Percentiles rank a stretch among this genome's conserved stretches.
Conservation (phyloP, 441 rosid genomes). For the Dalechampia spathulata region DNA sequence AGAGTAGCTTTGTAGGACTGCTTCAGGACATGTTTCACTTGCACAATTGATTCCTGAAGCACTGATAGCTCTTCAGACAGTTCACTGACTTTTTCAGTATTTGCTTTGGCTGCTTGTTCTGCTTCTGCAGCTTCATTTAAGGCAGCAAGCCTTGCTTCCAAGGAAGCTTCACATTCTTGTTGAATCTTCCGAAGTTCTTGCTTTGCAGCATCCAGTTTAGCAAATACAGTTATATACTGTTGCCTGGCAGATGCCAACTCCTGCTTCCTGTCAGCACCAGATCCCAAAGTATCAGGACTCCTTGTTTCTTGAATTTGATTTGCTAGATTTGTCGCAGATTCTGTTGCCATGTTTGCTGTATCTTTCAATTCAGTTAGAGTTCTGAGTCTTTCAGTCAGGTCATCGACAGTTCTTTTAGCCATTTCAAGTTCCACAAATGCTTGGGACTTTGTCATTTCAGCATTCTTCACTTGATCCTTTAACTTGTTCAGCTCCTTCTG, state of each 20-base stretch:
- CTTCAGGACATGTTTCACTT: constrained; percentile 57
- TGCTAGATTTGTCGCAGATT: constrained; percentile 50
- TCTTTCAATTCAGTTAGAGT: constrained; percentile 53
- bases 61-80: constrained; percentile 61
- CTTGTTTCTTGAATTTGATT: constrained; percentile 49
- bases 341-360: constrained; percentile 49
- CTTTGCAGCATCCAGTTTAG: constrained; percentile 68
- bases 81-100: constrained; percentile 58
- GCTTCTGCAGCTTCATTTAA: constrained; percentile 54
- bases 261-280: constrained; percentile 38
- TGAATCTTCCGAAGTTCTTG: constrained; percentile 64
- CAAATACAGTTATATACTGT: constrained; percentile 39
- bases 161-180: constrained; percentile 55
- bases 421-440: constrained; percentile 71
- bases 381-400: constrained; percentile 53
- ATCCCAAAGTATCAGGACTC: constrained; percentile 25
- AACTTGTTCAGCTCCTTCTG: constrained; percentile 71
- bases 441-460: constrained; percentile 58
- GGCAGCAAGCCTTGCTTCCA: constrained; percentile 54
- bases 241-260: constrained; percentile 52
- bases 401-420: constrained; percentile 59
- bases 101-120: constrained; percentile 42
- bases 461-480: constrained; percentile 66
- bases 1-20: constrained; percentile 54
- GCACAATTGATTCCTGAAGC: constrained; percentile 66